Evolutionary conservation across 441 rosid genomes (phyloP).

Genomic region (Brassica balearica): DNA sequence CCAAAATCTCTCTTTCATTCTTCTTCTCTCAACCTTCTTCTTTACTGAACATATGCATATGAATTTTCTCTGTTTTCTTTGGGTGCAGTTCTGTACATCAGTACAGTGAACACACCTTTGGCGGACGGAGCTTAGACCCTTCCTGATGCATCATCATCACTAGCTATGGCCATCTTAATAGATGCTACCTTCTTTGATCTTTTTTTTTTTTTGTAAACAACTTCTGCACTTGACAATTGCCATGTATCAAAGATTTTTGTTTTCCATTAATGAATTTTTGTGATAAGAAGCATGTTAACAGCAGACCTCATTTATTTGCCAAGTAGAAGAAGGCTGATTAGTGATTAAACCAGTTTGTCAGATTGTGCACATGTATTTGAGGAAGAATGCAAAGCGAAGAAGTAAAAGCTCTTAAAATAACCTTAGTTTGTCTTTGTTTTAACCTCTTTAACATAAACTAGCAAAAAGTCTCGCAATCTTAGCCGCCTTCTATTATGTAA

Average conservation of each 20-base stretch:
- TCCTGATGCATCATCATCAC: slow-evolving; percentile 31
- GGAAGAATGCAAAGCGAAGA: not conserved
- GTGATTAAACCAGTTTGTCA: not conserved
- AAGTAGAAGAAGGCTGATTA: not conserved
- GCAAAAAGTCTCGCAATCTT: slow-evolving; percentile 8
- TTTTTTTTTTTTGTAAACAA: not conserved
- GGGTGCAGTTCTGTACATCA: slow-evolving; percentile 76
- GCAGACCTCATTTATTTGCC: not conserved
- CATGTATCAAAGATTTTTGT: slow-evolving; percentile 31
- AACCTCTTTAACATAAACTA: slow-evolving; percentile 8
- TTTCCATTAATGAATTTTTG: slow-evolving; percentile 23
- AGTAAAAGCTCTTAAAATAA: slow-evolving; percentile 1
- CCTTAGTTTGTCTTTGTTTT: not conserved
- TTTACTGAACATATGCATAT: not conserved
- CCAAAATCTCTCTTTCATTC: not conserved
- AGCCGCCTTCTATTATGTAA: slow-evolving; percentile 19
- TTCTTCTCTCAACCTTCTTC: not conserved
- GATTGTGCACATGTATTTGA: not conserved
- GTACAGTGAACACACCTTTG: slow-evolving; percentile 53
- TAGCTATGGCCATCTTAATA: slow-evolving; percentile 26
- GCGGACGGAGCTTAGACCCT: slow-evolving; percentile 73
- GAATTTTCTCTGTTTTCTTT: not conserved
- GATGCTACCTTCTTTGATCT: slow-evolving; percentile 23
- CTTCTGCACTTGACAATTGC: slow-evolving; percentile 25
- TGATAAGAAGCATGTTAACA: slow-evolving; percentile 9